Evolutionary conservation across 495 filamentous ascomycete genomes (phyloP).

Genomic region (Lasiosphaeria miniovina): DNA sequence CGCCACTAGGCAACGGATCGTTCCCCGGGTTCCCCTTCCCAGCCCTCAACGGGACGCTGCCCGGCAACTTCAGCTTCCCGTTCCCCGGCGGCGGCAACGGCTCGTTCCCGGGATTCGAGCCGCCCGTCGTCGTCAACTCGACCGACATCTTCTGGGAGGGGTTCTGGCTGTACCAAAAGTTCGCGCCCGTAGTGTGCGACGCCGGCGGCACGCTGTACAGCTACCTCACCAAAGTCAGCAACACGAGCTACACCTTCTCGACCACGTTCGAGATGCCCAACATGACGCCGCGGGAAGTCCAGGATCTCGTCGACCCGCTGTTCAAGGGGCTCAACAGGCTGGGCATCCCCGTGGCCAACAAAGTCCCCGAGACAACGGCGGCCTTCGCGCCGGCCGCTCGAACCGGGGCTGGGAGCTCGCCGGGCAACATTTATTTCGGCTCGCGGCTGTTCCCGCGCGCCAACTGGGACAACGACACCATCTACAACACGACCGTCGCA

Average conservation of each 20-base stretch:
- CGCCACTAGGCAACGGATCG: conserved; percentile 14
- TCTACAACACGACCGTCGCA: conserved; percentile 41
- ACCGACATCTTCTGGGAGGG: conserved; percentile 48
- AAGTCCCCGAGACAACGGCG: conserved; percentile 8
- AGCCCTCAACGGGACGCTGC: background rate
- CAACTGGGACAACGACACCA: conserved; percentile 37
- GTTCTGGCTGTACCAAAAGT: conserved; percentile 40
- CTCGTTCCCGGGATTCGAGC: conserved; percentile 27
- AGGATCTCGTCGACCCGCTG: conserved; percentile 32
- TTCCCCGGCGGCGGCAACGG: conserved; percentile 11
- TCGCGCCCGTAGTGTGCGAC: conserved; percentile 32
- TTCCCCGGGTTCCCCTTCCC: conserved; percentile 25
- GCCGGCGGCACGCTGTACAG: conserved; percentile 45
- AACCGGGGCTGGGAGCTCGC: conserved; percentile 24
- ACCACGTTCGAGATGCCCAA: conserved; percentile 26
- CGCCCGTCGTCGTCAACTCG: conserved; percentile 5
- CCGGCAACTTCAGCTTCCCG: background rate
- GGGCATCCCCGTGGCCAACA: conserved; percentile 30
- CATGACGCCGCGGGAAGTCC: conserved; percentile 18
- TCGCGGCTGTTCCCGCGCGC: conserved; percentile 50
- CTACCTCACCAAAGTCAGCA: conserved; percentile 29
- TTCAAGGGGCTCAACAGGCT: conserved; percentile 26
- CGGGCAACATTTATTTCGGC: conserved; percentile 33
- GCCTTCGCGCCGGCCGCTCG: conserved; percentile 2
- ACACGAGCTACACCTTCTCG: conserved; percentile 30